These are phyloP conservation scores for Pisolithus microcarpus DNA, from an alignment of 768 basidiomycete species.

Conservation along the genomic window DNA sequence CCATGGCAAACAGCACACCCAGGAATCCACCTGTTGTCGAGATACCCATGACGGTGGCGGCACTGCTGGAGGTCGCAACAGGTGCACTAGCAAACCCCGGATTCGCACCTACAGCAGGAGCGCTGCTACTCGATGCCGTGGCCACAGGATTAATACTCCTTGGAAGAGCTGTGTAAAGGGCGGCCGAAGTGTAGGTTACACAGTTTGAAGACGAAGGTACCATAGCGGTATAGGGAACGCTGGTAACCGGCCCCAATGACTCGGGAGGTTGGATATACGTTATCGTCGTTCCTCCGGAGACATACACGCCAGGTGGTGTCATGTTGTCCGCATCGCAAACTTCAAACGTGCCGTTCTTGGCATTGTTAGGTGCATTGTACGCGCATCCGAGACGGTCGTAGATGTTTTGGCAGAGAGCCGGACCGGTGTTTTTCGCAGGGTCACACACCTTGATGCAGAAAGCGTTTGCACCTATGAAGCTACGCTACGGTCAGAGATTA, in stretches of 20 bases:
- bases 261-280: slow-evolving; percentile 46
- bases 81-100: slow-evolving; percentile 12
- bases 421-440: slow-evolving; percentile 42
- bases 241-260: slow-evolving; percentile 36
- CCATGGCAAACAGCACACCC: slow-evolving; percentile 29
- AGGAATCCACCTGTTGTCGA: slow-evolving; percentile 26
- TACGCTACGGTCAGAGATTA: slow-evolving; percentile 25
- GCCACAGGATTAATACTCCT: slow-evolving; percentile 2
- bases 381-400: slow-evolving; percentile 68
- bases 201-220: slow-evolving; percentile 40
- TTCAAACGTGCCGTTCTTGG: slow-evolving; percentile 53
- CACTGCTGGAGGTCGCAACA: slow-evolving; percentile 10
- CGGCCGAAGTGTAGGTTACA: slow-evolving; percentile 28
- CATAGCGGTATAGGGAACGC: slow-evolving; percentile 37
- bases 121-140: background rate
- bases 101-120: slow-evolving; percentile 8
- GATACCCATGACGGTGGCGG: slow-evolving; percentile 13
- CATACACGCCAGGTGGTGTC: slow-evolving; percentile 49
- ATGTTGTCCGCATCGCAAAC: slow-evolving; percentile 62
- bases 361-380: slow-evolving; percentile 66
- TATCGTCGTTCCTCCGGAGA: slow-evolving; percentile 30
- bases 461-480: slow-evolving; percentile 59
- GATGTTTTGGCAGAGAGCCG: slow-evolving; percentile 60
- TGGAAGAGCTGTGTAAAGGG: slow-evolving; percentile 28
- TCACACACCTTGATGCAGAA: slow-evolving; percentile 77